These are phyloP conservation scores for Xylariales sp. DNA, from an alignment of 2,329 filamentous ascomycete genomes.

Conservation along the genomic window DNA sequence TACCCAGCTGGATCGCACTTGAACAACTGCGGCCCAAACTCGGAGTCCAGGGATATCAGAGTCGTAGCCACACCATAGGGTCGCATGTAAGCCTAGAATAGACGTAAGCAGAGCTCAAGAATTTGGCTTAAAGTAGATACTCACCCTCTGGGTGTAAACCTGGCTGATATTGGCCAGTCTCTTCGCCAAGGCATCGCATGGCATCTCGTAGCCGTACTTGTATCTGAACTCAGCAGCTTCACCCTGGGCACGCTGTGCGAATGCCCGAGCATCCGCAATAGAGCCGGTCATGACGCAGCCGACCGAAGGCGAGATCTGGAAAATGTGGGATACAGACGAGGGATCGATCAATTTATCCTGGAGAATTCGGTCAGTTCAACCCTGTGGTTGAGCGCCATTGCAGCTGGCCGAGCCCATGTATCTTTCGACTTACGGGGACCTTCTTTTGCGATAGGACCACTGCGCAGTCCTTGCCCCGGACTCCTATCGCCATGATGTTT, in stretches of 20 bases:
- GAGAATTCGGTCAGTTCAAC: too few species aligned
- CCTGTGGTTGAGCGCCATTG: too few species aligned
- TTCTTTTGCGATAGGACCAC: constrained; percentile 99
- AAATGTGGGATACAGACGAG: constrained; percentile 93
- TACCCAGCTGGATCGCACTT: constrained; percentile 98
- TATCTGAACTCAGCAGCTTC: constrained; percentile 98
- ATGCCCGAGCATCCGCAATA: constrained; percentile 93
- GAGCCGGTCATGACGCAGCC: constrained; percentile 98
- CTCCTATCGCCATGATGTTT: constrained; percentile 96
- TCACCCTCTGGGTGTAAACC: constrained; percentile 94
- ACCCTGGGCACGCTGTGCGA: constrained; percentile 84
- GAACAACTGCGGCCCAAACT: constrained; percentile 91
- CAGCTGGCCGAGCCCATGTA: too few species aligned
- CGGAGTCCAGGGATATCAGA: constrained; percentile 87
- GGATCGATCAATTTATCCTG: constrained; percentile 99
- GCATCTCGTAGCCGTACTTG: constrained; percentile 99
- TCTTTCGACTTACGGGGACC: constrained; percentile 87
- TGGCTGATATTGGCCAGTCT: constrained; percentile 98
- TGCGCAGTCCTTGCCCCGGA: constrained; percentile 94
- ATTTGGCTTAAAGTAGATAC: constrained; percentile 16
- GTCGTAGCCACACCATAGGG: constrained; percentile 94
- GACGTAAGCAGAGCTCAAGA: constrained; percentile 18
- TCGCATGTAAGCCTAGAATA: constrained; percentile 81
- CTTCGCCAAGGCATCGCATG: constrained; percentile 93
- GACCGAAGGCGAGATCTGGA: constrained; percentile 91